A percentile compares a stretch with the other conserved stretches of the same genome.
These are phyloP conservation scores for Phytophthora ohioensis DNA, from an alignment of 352 stramenopile genomes.

Conservation along the genomic window DNA sequence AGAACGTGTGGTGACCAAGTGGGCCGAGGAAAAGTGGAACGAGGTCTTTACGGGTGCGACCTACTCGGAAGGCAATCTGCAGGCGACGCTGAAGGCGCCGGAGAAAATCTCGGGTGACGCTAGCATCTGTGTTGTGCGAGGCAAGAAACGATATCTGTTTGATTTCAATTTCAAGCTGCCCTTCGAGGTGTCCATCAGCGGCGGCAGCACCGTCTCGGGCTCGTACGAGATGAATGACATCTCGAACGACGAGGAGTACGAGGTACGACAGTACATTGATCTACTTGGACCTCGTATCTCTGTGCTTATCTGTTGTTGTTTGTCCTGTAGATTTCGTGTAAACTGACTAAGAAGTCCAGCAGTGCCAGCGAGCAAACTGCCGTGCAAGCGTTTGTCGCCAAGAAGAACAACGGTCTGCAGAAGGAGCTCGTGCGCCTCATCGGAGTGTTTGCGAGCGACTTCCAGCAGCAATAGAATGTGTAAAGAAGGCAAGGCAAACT, in stretches of 20 bases:
- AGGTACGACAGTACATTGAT: slow-evolving; percentile 50
- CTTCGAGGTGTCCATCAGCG: slow-evolving; percentile 69
- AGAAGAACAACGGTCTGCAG: slow-evolving; percentile 59
- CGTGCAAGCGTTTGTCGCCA: slow-evolving; percentile 62
- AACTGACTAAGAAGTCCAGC: slow-evolving; percentile 60
- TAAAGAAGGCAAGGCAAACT: slow-evolving; percentile 18
- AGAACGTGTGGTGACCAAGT: slow-evolving; percentile 88
- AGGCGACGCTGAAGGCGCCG: slow-evolving; percentile 60
- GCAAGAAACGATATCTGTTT: slow-evolving; percentile 91
- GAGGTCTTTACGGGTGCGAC: slow-evolving; percentile 57
- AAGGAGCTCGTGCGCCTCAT: slow-evolving; percentile 75
- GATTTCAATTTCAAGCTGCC: slow-evolving; percentile 86
- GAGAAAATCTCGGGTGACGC: slow-evolving; percentile 85
- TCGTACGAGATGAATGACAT: slow-evolving; percentile 85
- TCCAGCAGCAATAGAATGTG: slow-evolving; percentile 71
- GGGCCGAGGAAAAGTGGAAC: slow-evolving; percentile 77
- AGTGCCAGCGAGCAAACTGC: slow-evolving; percentile 50
- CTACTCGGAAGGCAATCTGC: slow-evolving; percentile 53
- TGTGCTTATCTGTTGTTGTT: background rate
- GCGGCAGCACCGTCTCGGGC: slow-evolving; percentile 64
- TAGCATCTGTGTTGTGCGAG: slow-evolving; percentile 89
- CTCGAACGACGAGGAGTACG: slow-evolving; percentile 89
- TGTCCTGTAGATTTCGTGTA: slow-evolving; percentile 62
- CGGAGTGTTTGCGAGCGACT: slow-evolving; percentile 64
- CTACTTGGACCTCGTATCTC: background rate